Evolutionary conservation across 768 basidiomycete species (phyloP).

Genomic region (Boletus pseudo-olivaceus): DNA sequence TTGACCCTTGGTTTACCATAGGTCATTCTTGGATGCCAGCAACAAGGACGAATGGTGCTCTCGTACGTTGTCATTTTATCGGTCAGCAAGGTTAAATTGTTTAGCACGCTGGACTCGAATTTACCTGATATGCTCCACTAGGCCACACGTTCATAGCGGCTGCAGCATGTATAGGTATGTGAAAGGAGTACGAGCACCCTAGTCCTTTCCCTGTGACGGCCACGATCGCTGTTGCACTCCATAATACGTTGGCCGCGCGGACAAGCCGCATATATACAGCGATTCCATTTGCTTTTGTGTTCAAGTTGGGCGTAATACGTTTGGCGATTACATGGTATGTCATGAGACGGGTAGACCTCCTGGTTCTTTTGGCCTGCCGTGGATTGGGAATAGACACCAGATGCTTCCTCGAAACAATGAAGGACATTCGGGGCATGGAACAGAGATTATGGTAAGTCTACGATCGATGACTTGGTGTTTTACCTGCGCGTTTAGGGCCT

Average conservation of each 20-base stretch:
- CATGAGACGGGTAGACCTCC: neutral
- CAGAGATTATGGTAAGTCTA: no score
- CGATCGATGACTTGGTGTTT: no score
- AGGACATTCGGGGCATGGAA: no score
- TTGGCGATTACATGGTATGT: neutral
- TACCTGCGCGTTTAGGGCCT: no score
- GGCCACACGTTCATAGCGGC: neutral
- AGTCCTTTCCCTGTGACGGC: neutral
- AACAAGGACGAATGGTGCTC: neutral
- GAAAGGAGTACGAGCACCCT: no score
- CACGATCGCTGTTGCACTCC: neutral
- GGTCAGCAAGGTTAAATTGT: neutral
- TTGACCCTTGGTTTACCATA: neutral
- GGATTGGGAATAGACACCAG: no score
- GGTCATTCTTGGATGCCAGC: neutral
- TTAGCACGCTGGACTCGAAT: no score
- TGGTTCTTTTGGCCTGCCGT: no score
- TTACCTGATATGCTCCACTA: no score
- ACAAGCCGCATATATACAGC: neutral
- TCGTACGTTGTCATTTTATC: neutral
- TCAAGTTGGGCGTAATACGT: neutral
- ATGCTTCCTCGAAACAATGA: no score
- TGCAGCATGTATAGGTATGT: neutral
- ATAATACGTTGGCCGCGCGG: neutral
- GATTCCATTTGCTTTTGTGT: neutral